phyloP scores from a whole-genome alignment of 2,329 filamentous ascomycete species.

The Helicocarpus griseus region DNA sequence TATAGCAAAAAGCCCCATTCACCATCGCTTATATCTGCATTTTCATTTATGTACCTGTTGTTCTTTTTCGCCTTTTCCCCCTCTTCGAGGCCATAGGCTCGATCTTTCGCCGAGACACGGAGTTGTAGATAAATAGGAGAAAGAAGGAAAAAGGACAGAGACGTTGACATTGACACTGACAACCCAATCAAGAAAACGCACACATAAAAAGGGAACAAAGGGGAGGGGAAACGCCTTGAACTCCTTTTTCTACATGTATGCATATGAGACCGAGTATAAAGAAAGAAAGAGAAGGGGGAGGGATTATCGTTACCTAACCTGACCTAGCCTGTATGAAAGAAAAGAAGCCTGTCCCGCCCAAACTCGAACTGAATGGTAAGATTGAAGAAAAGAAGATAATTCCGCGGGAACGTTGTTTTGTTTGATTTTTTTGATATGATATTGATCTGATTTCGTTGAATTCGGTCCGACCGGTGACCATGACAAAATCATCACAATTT shows the following conservation, averaged over 20 bases:
- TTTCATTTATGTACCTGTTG: no score
- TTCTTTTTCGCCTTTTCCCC: no score
- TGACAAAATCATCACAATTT: not conserved
- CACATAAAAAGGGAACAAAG: no score
- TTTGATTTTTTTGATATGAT: not conserved
- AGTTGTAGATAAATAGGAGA: not conserved
- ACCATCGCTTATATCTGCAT: no score
- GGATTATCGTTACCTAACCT: not conserved
- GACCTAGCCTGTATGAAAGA: not conserved
- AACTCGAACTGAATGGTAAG: not conserved
- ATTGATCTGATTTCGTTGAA: not conserved
- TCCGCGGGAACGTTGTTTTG: not conserved
- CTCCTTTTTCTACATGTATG: constrained; percentile 1
- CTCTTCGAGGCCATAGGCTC: no score
- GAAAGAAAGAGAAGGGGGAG: not conserved
- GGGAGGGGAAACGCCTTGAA: not conserved
- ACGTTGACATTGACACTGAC: no score
- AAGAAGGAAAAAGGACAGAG: not conserved
- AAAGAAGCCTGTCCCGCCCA: not conserved
- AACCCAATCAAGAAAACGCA: no score
- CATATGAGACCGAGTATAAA: not conserved
- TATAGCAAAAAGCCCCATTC: no score
- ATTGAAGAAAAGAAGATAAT: not conserved
- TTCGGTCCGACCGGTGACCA: not conserved
- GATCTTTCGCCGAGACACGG: no score